phyloP scores from a whole-genome alignment of 768 basidiomycete species.

The Leccinum olivaceopallidum region DNA sequence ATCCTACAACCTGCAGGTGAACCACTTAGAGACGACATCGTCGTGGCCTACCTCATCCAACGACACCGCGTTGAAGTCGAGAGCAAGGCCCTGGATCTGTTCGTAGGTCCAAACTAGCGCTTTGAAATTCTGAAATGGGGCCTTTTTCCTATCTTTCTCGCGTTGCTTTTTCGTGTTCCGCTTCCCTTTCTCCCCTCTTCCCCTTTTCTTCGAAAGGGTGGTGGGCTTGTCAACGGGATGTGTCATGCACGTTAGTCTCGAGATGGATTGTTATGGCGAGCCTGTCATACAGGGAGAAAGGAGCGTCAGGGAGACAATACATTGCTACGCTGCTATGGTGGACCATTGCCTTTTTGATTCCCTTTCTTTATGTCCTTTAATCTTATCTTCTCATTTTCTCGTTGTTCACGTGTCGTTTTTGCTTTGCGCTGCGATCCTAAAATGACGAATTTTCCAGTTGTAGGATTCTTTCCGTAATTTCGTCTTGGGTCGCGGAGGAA shows the following conservation, averaged over 20 bases:
- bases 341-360: neutral
- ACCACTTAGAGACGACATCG: slow-evolving; percentile 31
- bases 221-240: neutral
- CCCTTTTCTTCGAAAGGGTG: neutral
- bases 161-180: neutral
- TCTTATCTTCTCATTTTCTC: neutral
- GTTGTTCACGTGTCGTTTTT: neutral
- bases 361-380: neutral
- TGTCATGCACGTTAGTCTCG: neutral
- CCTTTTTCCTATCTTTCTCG: neutral
- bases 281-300: neutral
- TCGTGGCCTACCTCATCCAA: slow-evolving; percentile 31
- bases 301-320: neutral
- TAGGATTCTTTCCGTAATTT: neutral
- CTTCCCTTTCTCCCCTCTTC: neutral
- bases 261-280: neutral
- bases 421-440: neutral
- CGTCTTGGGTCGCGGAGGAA: neutral
- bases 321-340: neutral
- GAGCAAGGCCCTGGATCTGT: slow-evolving; percentile 25
- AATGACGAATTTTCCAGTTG: neutral
- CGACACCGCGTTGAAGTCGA: slow-evolving; percentile 27
- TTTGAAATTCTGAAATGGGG: neutral
- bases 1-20: slow-evolving; percentile 25
- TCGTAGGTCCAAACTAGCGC: slow-evolving; percentile 21